Percentiles rank a stretch among this genome's conserved stretches.
These are phyloP conservation scores for Diaporthe eres DNA, from an alignment of 2,329 filamentous ascomycete species.

Conservation along the genomic window DNA sequence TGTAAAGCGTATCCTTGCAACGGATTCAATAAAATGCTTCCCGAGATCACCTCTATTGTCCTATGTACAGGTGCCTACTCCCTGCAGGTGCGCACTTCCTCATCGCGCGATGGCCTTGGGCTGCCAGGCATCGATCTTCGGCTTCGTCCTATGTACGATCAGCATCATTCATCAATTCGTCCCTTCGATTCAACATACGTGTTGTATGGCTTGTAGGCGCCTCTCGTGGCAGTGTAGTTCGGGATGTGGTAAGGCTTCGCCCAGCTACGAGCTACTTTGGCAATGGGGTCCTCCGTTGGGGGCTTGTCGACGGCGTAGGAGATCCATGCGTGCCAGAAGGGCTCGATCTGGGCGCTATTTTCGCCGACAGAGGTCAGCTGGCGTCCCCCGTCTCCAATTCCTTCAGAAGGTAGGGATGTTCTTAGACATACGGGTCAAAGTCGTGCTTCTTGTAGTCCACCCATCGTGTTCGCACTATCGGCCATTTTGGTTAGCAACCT, in stretches of 20 bases:
- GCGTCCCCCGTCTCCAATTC: not conserved
- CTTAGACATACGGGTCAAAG: constrained; percentile 76
- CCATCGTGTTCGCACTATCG: constrained; percentile 91
- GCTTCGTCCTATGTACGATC: constrained; percentile 48
- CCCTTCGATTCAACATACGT: constrained; percentile 75
- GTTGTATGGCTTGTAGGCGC: constrained; percentile 92
- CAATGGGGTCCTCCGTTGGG: constrained; percentile 80
- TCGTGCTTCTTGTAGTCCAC: constrained; percentile 95
- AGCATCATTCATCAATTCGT: not conserved
- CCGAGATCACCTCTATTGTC: constrained; percentile 19
- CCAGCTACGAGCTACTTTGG: constrained; percentile 80
- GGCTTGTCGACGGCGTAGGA: constrained; percentile 93
- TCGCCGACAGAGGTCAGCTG: constrained; percentile 40
- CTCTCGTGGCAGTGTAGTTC: constrained; percentile 81
- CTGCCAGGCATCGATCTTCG: constrained; percentile 54
- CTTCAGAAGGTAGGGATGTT: constrained; percentile 28
- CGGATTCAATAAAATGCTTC: not conserved
- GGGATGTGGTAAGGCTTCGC: constrained; percentile 79
- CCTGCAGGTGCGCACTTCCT: constrained; percentile 6
- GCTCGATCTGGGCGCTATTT: constrained; percentile 84
- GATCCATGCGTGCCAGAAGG: constrained; percentile 98
- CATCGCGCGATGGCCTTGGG: constrained; percentile 44
- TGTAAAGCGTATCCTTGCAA: not conserved
- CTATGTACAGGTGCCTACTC: constrained; percentile 42
- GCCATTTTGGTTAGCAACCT: not conserved